Evolutionary conservation across 2,329 filamentous ascomycete species (phyloP).

Genomic region (Amauroascus niger): DNA sequence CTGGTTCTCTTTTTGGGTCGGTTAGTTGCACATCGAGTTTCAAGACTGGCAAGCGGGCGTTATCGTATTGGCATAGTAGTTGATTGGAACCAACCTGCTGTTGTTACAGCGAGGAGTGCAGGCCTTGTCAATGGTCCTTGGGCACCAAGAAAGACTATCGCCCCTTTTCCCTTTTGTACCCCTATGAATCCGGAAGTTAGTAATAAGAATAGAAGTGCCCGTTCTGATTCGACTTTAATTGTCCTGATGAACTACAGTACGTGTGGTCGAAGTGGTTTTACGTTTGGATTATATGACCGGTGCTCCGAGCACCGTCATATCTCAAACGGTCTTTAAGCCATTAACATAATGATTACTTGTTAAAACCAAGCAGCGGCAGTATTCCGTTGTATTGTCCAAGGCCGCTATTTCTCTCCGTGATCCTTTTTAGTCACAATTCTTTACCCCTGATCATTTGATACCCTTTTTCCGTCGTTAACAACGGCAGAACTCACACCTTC

Average conservation of each 20-base stretch:
- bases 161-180: neutral
- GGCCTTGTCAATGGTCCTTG: neutral
- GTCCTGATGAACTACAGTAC: neutral
- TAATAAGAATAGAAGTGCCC: neutral
- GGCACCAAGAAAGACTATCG: neutral
- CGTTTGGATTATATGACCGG: too few species aligned
- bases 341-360: too few species aligned
- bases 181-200: neutral
- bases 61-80: neutral
- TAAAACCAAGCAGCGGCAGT: too few species aligned
- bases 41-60: neutral
- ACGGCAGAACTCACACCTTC: constrained; percentile 66
- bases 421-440: neutral
- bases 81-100: neutral
- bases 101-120: neutral
- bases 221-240: neutral
- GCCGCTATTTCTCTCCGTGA: neutral
- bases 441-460: neutral
- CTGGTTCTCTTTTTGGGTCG: neutral
- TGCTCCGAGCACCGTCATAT: too few species aligned
- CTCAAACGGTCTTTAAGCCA: too few species aligned
- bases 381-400: neutral
- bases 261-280: neutral
- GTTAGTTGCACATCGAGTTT: neutral
- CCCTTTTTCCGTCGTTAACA: constrained; percentile 50